phyloP scores from a whole-genome alignment of 768 basidiomycete species.

The Hygrocybe coccinea region DNA sequence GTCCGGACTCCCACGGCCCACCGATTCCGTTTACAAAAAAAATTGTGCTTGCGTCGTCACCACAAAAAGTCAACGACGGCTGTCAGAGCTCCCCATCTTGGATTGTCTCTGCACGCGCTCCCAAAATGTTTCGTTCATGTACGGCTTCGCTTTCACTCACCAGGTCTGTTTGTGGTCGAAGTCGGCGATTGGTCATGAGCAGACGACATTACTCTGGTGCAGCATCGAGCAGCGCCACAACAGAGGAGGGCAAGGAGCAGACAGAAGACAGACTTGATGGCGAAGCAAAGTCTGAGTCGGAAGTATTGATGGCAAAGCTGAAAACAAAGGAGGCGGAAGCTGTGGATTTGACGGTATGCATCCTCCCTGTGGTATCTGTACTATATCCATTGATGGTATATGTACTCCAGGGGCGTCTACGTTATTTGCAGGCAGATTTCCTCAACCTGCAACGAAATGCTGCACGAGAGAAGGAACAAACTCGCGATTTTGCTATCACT shows the following conservation, averaged over 20 bases:
- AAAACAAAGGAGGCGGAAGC: slow-evolving; percentile 78
- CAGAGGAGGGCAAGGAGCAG: slow-evolving; percentile 22
- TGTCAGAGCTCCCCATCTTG: too few species aligned
- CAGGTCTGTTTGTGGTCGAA: slow-evolving; percentile 30
- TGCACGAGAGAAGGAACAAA: slow-evolving; percentile 86
- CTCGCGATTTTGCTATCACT: slow-evolving; percentile 88
- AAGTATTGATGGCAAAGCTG: slow-evolving; percentile 46
- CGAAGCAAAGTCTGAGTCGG: slow-evolving; percentile 28
- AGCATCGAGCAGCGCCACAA: slow-evolving; percentile 29
- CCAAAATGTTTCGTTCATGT: slow-evolving; percentile 54
- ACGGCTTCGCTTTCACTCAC: slow-evolving; percentile 51
- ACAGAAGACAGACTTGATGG: slow-evolving; percentile 21
- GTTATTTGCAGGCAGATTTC: slow-evolving; percentile 93
- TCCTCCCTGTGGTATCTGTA: neutral
- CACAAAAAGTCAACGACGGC: neutral
- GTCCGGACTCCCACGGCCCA: slow-evolving; percentile 3
- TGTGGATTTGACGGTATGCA: slow-evolving; percentile 76
- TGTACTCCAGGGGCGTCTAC: slow-evolving; percentile 75
- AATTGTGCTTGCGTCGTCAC: neutral
- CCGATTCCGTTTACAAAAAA: neutral
- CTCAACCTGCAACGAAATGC: slow-evolving; percentile 91
- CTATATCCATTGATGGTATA: slow-evolving; percentile 11
- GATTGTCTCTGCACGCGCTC: slow-evolving; percentile 39
- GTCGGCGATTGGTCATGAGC: slow-evolving; percentile 24
- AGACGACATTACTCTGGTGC: slow-evolving; percentile 57